Percentiles rank a stretch among this genome's conserved stretches.
phyloP scores from a whole-genome alignment of 306 rosid genomes.

The Cucumis cinereus region DNA sequence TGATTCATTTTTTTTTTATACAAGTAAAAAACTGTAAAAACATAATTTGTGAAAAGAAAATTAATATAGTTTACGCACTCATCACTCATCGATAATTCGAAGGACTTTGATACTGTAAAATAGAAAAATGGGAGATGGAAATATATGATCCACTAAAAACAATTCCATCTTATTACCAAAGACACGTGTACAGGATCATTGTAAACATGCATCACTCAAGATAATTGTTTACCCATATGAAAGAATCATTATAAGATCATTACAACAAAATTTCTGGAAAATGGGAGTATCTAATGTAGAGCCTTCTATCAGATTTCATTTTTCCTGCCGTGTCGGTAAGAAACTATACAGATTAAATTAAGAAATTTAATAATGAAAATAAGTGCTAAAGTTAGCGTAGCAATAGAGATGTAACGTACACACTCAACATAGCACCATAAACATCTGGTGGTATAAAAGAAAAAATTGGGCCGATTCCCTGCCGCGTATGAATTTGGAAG shows the following conservation, averaged over 20 bases:
- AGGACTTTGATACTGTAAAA: background rate
- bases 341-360: constrained; percentile 3
- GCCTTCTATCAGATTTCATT: background rate
- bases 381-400: background rate
- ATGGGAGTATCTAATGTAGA: background rate
- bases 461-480: background rate
- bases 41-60: background rate
- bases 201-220: background rate
- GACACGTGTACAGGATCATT: background rate
- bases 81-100: background rate
- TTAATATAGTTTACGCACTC: background rate
- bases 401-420: background rate
- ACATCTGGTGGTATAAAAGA: background rate
- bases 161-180: background rate
- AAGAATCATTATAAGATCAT: background rate
- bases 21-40: background rate
- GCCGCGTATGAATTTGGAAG: background rate
- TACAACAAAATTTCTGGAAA: background rate
- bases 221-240: background rate
- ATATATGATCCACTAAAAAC: background rate
- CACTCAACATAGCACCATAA: background rate
- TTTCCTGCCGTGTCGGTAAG: background rate
- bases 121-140: background rate
- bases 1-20: background rate
- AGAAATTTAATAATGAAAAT: background rate